Base-by-base conservation (phyloP, 192 early-diverging fungal species). In the Dissophora ornata region DNA sequence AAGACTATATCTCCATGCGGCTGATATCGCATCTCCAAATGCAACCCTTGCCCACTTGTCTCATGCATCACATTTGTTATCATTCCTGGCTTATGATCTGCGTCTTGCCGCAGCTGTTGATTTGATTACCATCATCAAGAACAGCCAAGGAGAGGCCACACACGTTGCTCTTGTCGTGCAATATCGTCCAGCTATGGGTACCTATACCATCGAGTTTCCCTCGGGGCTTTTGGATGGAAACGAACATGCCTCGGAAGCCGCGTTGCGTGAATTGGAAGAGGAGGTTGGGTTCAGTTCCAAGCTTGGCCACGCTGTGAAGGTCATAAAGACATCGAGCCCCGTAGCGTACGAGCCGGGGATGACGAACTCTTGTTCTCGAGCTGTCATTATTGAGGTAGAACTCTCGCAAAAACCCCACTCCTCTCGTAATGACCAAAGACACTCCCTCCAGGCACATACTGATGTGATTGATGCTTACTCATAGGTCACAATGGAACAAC, bases 261-360 rank as follows among this genome's bases (percentile, higher is more conserved):
- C 82, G 9, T 41, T 78, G 18, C 69, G 85, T 2, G 85, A 86
- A 54, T 55, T 86, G 9, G 55, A 42, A 16, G 85, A 86, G 54
- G 85, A 86, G 45, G 84, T 80, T 24, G 85, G 85, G 3, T 86
- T 79, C 21, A 59, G 57, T 26, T 19, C 40, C 13, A 40, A 57
- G 32, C 36, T 33, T 44, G 78, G 69, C 53, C 67, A 62, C 59
- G 21, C 62, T 13, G 25, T 77, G 13, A 12, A 57, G 26, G 50
- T 77, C 2, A 24, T 77, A 25, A 53, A 61, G 28, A 61, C 47
- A 12, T 73, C 57, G 15, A 54, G 52, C 0, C 67, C 79, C 4
- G 50, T 83, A 18, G 67, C 79, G n/a, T 85, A 83, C 69, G 86
- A 87, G 46, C 86, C 86, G 13, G 86, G 83, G 0, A 34, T 87